Evolutionary conservation across 805 yeast genomes (phyloP).

Genomic region (Pichia scutulata): DNA sequence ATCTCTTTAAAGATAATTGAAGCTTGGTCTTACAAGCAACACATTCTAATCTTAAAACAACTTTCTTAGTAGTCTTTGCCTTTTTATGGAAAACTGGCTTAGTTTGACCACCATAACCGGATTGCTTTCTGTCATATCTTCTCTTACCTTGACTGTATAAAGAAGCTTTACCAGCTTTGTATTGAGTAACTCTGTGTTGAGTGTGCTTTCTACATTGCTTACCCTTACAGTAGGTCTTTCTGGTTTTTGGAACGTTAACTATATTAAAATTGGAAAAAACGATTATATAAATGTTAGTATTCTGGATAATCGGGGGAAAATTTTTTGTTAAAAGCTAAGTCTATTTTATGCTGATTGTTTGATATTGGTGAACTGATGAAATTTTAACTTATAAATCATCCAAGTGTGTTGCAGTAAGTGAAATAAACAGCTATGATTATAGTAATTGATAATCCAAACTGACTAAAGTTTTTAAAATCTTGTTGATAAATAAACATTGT

Average conservation of each 20-base stretch:
- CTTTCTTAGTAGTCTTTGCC: conserved; percentile 99
- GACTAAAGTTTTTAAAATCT: too few relatives aligned
- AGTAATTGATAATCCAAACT: too few relatives aligned
- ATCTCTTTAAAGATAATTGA: conserved; percentile 96
- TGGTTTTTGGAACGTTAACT: conserved; percentile 99
- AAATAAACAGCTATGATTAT: too few relatives aligned
- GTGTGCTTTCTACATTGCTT: conserved; percentile 99
- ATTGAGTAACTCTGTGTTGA: conserved; percentile 99
- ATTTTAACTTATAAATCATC: too few relatives aligned
- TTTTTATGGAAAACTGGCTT: conserved; percentile 99
- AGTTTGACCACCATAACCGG: conserved; percentile 99
- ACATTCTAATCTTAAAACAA: conserved; percentile 98
- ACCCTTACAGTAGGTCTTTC: conserved; percentile 99
- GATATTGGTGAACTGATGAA: too few relatives aligned
- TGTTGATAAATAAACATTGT: too few relatives aligned
- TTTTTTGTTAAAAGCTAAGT: too few relatives aligned
- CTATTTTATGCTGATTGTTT: background rate
- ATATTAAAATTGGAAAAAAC: conserved; percentile 12
- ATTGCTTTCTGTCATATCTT: conserved; percentile 99
- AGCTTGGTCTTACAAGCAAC: conserved; percentile 97
- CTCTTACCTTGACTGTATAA: conserved; percentile 99
- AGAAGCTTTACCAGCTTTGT: conserved; percentile 99
- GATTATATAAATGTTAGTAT: conserved; percentile 8
- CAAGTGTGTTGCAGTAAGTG: too few relatives aligned
- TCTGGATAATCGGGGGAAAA: too few relatives aligned